These are phyloP conservation scores for Parietichytrium sp. DNA, from an alignment of 108 stramenopile species.

Conservation along the genomic window DNA sequence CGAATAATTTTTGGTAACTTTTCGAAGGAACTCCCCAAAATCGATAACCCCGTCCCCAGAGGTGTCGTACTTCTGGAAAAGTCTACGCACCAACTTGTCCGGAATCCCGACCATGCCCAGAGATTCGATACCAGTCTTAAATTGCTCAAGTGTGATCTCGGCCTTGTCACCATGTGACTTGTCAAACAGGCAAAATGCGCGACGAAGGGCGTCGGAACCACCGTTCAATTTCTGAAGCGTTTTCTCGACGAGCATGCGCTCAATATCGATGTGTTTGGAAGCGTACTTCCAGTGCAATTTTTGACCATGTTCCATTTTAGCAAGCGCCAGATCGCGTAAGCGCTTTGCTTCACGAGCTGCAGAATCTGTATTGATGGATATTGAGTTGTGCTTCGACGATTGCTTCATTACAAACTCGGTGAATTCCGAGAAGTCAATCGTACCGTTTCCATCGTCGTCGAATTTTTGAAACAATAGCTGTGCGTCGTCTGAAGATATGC, in stretches of 20 bases:
- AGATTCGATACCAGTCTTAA: neutral
- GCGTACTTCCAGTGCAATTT: constrained; percentile 34
- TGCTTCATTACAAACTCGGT: constrained; percentile 21
- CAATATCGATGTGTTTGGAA: neutral
- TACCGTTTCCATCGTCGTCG: constrained; percentile 7
- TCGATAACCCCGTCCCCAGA: constrained; percentile 21
- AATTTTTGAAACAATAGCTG: constrained; percentile 4
- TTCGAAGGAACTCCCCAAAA: neutral
- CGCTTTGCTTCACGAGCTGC: constrained; percentile 15
- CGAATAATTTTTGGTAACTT: too few species aligned
- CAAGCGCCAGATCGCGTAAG: constrained; percentile 15
- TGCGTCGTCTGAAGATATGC: neutral
- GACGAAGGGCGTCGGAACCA: constrained; percentile 4
- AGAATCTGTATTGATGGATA: neutral
- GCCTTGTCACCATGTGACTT: neutral
- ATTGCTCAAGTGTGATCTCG: neutral
- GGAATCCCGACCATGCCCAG: constrained; percentile 17
- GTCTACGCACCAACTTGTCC: neutral
- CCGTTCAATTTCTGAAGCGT: neutral
- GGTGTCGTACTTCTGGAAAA: constrained; percentile 24
- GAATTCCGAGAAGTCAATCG: constrained; percentile 19
- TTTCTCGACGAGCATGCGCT: constrained; percentile 21
- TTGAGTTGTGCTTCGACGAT: neutral
- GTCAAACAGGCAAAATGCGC: constrained; percentile 30
- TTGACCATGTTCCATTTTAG: neutral